Conservation (phyloP, 164 flowering plant genomes). For the Piper betle region DNA sequence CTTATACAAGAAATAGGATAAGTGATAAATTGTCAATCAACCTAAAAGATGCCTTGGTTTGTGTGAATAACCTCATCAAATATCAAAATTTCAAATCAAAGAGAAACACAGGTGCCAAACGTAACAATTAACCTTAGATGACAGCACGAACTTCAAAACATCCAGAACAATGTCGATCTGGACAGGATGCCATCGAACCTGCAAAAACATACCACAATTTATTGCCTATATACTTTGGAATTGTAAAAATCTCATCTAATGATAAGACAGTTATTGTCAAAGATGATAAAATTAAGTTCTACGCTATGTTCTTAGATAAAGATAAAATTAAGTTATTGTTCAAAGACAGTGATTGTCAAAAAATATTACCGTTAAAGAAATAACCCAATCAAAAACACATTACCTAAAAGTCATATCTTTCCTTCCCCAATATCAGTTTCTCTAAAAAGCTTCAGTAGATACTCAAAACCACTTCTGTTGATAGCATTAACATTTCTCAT, state of each 20-base stretch:
- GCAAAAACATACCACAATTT: neutral
- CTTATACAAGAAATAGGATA: constrained; percentile 57
- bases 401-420: too few species aligned
- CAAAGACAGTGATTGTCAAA: too few species aligned
- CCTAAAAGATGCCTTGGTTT: constrained; percentile 25
- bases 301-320: too few species aligned
- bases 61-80: neutral
- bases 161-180: constrained; percentile 9
- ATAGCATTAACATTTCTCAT: constrained; percentile 56
- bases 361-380: too few species aligned
- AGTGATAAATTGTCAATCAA: constrained; percentile 82
- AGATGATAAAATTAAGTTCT: too few species aligned
- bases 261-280: too few species aligned
- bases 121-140: constrained; percentile 49
- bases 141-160: constrained; percentile 45
- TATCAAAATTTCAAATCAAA: neutral
- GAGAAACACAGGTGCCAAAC: neutral
- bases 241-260: too few species aligned
- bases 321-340: too few species aligned
- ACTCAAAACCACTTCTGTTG: constrained; percentile 64
- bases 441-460: constrained; percentile 68
- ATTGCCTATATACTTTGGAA: neutral
- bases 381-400: too few species aligned
- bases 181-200: constrained; percentile 10
- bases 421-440: constrained; percentile 78